Evolutionary conservation across 495 filamentous ascomycete genomes (phyloP), one percentile per base, ranked within the genome.

Genomic region (Xylaria scruposa): DNA sequence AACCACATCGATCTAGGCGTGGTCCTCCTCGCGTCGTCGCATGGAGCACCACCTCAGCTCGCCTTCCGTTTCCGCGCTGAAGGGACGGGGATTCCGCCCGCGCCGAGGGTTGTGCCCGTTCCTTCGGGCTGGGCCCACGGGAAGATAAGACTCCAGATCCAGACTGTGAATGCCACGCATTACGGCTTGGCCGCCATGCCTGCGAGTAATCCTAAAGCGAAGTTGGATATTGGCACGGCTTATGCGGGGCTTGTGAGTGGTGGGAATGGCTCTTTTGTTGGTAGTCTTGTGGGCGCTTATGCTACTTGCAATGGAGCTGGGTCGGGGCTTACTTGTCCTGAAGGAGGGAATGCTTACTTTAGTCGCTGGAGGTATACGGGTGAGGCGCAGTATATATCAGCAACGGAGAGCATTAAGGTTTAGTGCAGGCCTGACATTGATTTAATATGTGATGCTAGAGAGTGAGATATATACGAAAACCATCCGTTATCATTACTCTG

Each of bases 1-100:
- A 78, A 81, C 58, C 85, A 85, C 72, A 78, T 85, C 69, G 81
- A 86, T 49, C 73, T 87, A 19, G 83, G 83, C 63, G 68, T 87
- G 33, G 82, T 83, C 21, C 72, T 77, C 5, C 73, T 82, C 13
- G 8, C 75, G 59, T 67, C 40, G 12, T 68, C 49, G 0, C 15
- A 63, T n/a, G 26, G 24, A 31, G 44, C 49, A 3, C 12, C 49
- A 3, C 12, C 62, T 8, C 74, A 76, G 63, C 76, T 79, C 26
- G 69, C 56, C 60, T 72, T 78, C 70, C 78, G 76, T 31, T 81
- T 77, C 74, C 83, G 74, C 58, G 59, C 75, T 33, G 72, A 72
- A 31, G 77, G 72, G n/a, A 75, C 63, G 21, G 73, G 67, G 10
- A 33, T 13, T 0, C 24, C 60, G 24, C 68, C 74, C 1, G 29